These are phyloP conservation scores for Hemerocallis citrina DNA, from an alignment of 106 monocot genomes.

Conservation along the genomic window DNA sequence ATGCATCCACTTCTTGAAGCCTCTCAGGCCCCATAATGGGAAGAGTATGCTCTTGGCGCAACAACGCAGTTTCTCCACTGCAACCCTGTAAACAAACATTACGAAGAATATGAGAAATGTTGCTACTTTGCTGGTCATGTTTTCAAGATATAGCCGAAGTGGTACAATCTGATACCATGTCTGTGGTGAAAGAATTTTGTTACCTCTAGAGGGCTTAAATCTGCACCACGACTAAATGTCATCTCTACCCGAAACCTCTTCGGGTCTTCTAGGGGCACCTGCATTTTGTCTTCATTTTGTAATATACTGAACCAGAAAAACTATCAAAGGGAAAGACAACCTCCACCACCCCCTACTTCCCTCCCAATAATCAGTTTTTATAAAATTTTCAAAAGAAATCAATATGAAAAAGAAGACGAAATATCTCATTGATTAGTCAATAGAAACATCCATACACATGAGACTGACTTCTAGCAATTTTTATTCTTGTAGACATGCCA, in stretches of 20 bases:
- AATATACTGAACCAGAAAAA: too few relatives aligned
- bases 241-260: conserved; percentile 89
- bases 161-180: background rate
- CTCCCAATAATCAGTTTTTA: too few relatives aligned
- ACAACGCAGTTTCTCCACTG: conserved; percentile 34
- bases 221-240: conserved; percentile 95
- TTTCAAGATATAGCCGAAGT: background rate
- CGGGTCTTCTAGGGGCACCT: conserved; percentile 84
- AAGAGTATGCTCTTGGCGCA: conserved; percentile 91
- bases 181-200: background rate
- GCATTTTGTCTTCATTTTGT: conserved; percentile 12
- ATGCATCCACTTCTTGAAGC: conserved; percentile 64
- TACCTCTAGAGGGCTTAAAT: conserved; percentile 91
- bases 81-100: conserved; percentile 23
- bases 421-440: too few relatives aligned
- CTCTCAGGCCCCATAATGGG: conserved; percentile 96
- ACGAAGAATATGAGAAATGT: background rate
- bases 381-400: background rate
- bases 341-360: too few relatives aligned
- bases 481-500: too few relatives aligned
- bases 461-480: too few relatives aligned
- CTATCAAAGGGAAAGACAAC: too few relatives aligned
- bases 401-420: background rate
- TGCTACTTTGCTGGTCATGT: background rate
- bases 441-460: background rate